These are phyloP conservation scores for Metarhizium brunneum DNA, from an alignment of 2,329 filamentous ascomycete species.

Conservation along the genomic window DNA sequence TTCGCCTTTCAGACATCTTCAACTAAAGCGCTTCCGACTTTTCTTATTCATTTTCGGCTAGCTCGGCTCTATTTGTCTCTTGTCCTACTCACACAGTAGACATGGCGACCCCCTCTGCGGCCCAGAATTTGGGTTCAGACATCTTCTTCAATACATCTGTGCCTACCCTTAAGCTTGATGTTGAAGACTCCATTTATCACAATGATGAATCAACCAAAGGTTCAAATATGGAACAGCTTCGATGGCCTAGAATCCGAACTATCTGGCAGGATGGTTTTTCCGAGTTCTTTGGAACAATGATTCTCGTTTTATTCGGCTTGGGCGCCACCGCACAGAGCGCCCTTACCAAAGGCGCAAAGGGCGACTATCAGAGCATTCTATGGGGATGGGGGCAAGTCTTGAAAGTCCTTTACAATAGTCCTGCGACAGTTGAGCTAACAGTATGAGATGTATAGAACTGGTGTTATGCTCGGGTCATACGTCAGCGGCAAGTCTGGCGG, in stretches of 20 bases:
- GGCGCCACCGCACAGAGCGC: constrained; percentile 63
- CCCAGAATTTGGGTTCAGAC: constrained; percentile 23
- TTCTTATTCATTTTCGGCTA: no score
- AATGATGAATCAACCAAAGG: constrained; percentile 10
- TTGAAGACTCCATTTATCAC: constrained; percentile 13
- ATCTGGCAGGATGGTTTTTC: constrained; percentile 49
- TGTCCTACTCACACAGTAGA: background rate
- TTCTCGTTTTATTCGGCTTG: constrained; percentile 60
- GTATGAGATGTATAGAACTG: constrained; percentile 32
- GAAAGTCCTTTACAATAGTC: background rate
- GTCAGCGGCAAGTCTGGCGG: constrained; percentile 55
- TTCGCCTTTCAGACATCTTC: no score
- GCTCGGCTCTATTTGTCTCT: no score
- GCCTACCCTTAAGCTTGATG: constrained; percentile 20
- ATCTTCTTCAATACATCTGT: constrained; percentile 22
- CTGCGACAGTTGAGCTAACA: background rate
- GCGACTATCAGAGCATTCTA: constrained; percentile 39
- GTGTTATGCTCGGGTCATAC: constrained; percentile 62
- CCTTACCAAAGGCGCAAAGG: constrained; percentile 40
- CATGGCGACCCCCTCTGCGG: constrained; percentile 18
- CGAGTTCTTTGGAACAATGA: constrained; percentile 60
- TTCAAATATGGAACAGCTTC: constrained; percentile 14
- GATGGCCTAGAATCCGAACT: constrained; percentile 46
- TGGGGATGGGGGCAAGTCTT: constrained; percentile 38
- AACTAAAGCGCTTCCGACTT: no score